Evolutionary conservation across 305 asterid species (phyloP).

Genomic region (Fraxinus baroniana): DNA sequence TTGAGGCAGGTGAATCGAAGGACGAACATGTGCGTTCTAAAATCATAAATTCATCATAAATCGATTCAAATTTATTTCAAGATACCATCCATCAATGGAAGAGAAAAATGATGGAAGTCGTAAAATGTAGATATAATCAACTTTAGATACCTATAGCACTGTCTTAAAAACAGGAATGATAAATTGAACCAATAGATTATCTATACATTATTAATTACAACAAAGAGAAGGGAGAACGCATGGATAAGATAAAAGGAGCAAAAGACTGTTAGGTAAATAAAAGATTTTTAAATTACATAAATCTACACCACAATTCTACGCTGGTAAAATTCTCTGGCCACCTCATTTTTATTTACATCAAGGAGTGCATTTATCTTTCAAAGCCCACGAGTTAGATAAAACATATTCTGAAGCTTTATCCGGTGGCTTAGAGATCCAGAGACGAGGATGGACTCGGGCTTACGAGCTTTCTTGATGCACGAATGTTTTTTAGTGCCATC

Average conservation of each 20-base stretch:
- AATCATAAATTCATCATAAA: not conserved
- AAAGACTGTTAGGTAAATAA: not conserved
- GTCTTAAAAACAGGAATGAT: not conserved
- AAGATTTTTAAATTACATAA: slow-evolving; percentile 26
- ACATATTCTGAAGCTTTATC: slow-evolving; percentile 15
- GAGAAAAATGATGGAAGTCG: not conserved
- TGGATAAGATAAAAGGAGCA: not conserved
- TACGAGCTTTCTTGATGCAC: slow-evolving; percentile 54
- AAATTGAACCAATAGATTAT: slow-evolving; percentile 24
- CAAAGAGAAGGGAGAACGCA: not conserved
- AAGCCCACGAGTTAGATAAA: not conserved
- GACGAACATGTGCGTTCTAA: not conserved
- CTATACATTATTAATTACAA: slow-evolving; percentile 42
- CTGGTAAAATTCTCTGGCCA: slow-evolving; percentile 24
- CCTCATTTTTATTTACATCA: slow-evolving; percentile 36
- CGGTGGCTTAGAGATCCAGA: slow-evolving; percentile 28
- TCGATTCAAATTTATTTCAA: not conserved
- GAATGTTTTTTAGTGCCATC: slow-evolving; percentile 78
- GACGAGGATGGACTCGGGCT: slow-evolving; percentile 48
- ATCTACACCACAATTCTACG: slow-evolving; percentile 24
- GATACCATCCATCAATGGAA: not conserved
- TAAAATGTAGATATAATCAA: not conserved
- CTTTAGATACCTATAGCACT: not conserved
- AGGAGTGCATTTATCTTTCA: not conserved
- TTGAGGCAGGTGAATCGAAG: not conserved